phyloP scores from a whole-genome alignment of 495 filamentous ascomycete species.

The Penicillium roqueforti region DNA sequence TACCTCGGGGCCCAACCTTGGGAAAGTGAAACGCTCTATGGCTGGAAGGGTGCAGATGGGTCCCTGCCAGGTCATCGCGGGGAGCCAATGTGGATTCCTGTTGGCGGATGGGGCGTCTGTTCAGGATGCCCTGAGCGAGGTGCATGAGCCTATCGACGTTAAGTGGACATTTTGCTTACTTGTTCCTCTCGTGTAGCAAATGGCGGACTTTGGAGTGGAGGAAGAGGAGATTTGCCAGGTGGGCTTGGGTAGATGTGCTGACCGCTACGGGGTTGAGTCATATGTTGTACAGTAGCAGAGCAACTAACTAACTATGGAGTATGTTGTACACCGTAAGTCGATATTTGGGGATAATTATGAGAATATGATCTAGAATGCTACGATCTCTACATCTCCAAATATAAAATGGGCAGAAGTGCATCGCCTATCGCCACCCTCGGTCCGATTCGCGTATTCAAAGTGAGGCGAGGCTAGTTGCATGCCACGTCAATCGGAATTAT shows the following conservation, averaged over 20 bases:
- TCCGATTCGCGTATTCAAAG: conserved; percentile 8
- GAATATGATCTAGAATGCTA: too few species aligned
- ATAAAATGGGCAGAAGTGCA: conserved; percentile 9
- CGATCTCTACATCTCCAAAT: too few species aligned
- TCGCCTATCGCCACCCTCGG: neutral
- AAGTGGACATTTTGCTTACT: conserved; percentile 6
- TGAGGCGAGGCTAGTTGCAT: conserved; percentile 9
- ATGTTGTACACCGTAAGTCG: neutral
- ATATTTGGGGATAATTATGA: neutral
- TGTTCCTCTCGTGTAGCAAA: conserved; percentile 1
- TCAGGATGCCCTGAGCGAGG: neutral
- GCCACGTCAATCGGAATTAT: neutral
- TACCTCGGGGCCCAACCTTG: neutral
- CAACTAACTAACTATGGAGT: too few species aligned
- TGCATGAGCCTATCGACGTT: conserved; percentile 3
- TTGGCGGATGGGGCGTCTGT: conserved; percentile 10
- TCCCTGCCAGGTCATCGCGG: conserved; percentile 40
- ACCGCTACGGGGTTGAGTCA: conserved; percentile 12
- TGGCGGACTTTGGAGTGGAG: neutral
- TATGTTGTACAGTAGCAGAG: too few species aligned
- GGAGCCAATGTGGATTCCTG: conserved; percentile 15
- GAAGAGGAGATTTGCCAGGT: neutral
- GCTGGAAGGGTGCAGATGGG: conserved; percentile 4
- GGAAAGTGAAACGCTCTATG: conserved; percentile 9
- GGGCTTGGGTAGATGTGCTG: conserved; percentile 12